Evolutionary conservation across 192 early-diverging fungal genomes (phyloP), one percentile per base, ranked within the genome.

Genomic region (Glomus cerebriforme): DNA sequence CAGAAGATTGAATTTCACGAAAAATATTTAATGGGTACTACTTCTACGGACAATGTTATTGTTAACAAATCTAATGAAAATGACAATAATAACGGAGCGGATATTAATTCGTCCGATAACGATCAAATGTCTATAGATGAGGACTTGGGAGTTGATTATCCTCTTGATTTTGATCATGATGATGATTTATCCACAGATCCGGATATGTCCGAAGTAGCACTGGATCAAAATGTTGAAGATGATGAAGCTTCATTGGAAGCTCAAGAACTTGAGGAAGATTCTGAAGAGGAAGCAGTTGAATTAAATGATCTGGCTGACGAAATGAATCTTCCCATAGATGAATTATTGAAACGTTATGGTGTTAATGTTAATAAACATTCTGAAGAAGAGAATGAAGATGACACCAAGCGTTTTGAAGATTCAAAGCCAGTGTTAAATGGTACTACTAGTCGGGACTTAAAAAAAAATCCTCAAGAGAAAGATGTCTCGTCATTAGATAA

Each of bases 1-100:
- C 79, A 74, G 17, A 73, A 34, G 71, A 66, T 74, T 17, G 76
- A 78, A 45, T 83, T 79, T 71, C 67, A 71, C 59, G 65, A 75
- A 29, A 75, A 62, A 58, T 72, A 72, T 12, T 31, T 75, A 24
- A 19, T 60, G 58, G 73, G 73, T 5, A n/a, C 73, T 10, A 22
- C 39, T 22, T 35, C 32, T 15, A 59, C 59, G 10, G 82, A 81
- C n/a, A 79, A 75, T 37, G 70, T 82, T 45, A 81, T 84, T 54
- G 84, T 84, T 68, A 81, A 82, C 19, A 80, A 81, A 9, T 78
- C 79, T 19, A 79, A 74, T 6, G 79, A 84, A 26, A 78, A 81
- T 35, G 83, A 82, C 19, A 78, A 73, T 29, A 78, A 74, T 32
- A 80, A 67, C n/a, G 19, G 7, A 9, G 15, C 39, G 5, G 45